Conservation (phyloP, 148 eudicot species). For the Amaranthus palmeri region DNA sequence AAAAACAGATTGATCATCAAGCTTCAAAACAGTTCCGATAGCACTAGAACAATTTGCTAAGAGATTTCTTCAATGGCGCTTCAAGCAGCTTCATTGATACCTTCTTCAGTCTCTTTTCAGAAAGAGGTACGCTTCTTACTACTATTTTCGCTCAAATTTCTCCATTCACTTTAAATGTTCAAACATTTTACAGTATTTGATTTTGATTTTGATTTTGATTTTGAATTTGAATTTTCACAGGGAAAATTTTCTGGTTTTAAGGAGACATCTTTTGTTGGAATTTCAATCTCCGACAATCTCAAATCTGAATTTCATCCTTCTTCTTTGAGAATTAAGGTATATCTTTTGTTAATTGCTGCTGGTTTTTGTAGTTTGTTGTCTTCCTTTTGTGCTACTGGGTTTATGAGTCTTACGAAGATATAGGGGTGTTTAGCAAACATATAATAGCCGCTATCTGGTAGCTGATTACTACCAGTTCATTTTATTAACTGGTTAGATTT, state of each 20-base stretch:
- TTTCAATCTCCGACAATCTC: constrained; percentile 30
- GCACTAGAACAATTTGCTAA: neutral
- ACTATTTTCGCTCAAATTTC: neutral
- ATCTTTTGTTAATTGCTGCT: neutral
- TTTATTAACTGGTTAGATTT: too few relatives aligned
- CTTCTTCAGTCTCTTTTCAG: constrained; percentile 37
- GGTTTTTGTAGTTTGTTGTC: too few relatives aligned
- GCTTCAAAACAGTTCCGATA: neutral
- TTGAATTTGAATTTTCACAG: constrained; percentile 23
- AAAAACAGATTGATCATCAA: neutral
- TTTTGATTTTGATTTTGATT: neutral
- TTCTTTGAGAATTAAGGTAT: constrained; percentile 42
- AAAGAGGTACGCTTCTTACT: constrained; percentile 38
- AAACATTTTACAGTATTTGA: neutral
- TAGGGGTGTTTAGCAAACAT: too few relatives aligned
- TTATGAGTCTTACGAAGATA: too few relatives aligned
- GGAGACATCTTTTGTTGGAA: constrained; percentile 48
- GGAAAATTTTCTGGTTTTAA: constrained; percentile 35
- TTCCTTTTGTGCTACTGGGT: too few relatives aligned
- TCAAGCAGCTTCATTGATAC: constrained; percentile 48
- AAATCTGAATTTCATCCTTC: constrained; percentile 31
- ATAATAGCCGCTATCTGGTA: too few relatives aligned
- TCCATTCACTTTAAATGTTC: neutral
- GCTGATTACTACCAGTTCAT: too few relatives aligned
- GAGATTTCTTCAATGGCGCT: constrained; percentile 38